A percentile compares a stretch with the other conserved stretches of the same genome.
Evolutionary conservation across 306 rosid genomes (phyloP).

Genomic region (Benincasa hispida): DNA sequence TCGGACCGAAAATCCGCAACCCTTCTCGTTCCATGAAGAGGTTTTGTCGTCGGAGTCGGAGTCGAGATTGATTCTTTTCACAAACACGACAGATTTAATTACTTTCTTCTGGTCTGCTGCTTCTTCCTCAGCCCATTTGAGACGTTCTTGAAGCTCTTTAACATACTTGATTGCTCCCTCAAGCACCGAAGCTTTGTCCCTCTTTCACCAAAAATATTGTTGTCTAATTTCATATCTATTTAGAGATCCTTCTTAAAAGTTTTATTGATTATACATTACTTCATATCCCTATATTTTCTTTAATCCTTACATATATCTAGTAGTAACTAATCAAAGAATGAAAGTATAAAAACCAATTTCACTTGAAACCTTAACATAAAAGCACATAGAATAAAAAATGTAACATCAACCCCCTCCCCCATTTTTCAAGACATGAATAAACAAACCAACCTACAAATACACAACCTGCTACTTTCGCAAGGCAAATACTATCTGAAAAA

Average conservation of each 20-base stretch:
- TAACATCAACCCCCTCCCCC: background rate
- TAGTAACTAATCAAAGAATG: background rate
- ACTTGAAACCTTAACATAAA: background rate
- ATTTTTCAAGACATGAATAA: too few relatives aligned
- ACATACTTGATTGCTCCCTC: constrained; percentile 58
- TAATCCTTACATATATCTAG: too few relatives aligned
- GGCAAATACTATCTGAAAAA: too few relatives aligned
- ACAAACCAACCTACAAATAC: too few relatives aligned
- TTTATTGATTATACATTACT: background rate
- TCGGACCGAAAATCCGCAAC: constrained; percentile 13
- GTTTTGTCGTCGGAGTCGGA: constrained; percentile 1
- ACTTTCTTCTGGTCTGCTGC: constrained; percentile 20
- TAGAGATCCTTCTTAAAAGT: background rate
- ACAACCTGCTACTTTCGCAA: too few relatives aligned
- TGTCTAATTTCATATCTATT: background rate
- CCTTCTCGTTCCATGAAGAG: constrained; percentile 25
- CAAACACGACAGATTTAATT: constrained; percentile 27
- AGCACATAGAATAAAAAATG: background rate
- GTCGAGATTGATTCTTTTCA: constrained; percentile 31
- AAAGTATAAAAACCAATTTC: background rate
- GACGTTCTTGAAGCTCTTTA: constrained; percentile 48
- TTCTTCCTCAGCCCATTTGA: constrained; percentile 42
- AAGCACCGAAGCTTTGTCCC: constrained; percentile 83
- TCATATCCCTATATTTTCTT: background rate
- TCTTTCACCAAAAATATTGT: constrained; percentile 22